Base-by-base conservation (phyloP, 495 filamentous ascomycete genomes). In the Annulohypoxylon stygium region DNA sequence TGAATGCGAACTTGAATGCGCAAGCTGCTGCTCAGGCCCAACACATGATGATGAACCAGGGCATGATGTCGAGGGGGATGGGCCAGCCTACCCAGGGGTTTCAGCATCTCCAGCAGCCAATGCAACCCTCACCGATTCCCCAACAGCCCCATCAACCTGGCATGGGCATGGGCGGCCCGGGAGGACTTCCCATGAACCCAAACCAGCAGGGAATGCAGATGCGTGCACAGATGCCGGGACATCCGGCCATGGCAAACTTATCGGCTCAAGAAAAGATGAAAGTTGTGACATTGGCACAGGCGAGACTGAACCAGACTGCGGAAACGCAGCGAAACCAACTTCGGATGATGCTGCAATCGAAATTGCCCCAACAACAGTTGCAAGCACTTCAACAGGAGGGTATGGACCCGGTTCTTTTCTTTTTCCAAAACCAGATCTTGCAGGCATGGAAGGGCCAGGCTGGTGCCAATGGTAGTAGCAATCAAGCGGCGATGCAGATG, bases 91-190 rank as follows among this genome's bases (percentile, higher is more conserved):
- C 75, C 0, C 83, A 82, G 61, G 76, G 76, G 9, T 86, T 88
- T 45, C 84, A 82, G 47, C 82, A 84, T 37, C 78, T 86, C 36
- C 83, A 84, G 37, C 83, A 86, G 33, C 86, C 78, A 45, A 86
- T 84, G 83, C 85, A 87, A 69, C 75, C 82, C 0, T 80, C 82
- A 1, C 80, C 72, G 43, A 80, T 85, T 14, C 80, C 83, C 8
- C 77, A 78, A 36, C 84, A 81, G 18, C 79, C 80, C 55, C 71
- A 76, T 8, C 83, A 82, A 47, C 65, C 81, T 20, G 74, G 65
- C 18, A 79, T 83, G 71, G 79, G 81, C 11, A 78, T 83, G 76
- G 67, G 58, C 1, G 78, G 78, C 18, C 76, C 75, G 8, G 78
- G 76, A 4, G 69, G 75, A 2, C 71, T 80, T 36, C 65, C 75